Evolutionary conservation across 1,284 basidiomycete genomes (phyloP), one percentile per base, ranked within the genome.

Genomic region (Moesziomyces parantarcticus): DNA sequence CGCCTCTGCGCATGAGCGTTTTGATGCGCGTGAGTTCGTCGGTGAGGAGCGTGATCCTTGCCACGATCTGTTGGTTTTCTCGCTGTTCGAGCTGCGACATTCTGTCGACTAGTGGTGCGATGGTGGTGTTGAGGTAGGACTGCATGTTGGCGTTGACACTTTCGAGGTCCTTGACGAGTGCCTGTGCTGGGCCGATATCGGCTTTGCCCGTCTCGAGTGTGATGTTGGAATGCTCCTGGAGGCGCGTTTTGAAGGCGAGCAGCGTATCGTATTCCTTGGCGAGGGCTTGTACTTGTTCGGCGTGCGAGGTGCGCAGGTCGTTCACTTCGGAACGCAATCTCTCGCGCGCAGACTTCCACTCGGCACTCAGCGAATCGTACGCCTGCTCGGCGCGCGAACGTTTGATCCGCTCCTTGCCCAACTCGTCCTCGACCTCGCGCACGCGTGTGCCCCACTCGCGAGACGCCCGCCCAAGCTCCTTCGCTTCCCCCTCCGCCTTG

Each of bases 381-480:
- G 46, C 42, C 21, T 74, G 73, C 46, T 79, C 79, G 0, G 70
- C 76, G 7, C 70, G 49, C 14, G 59, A 59, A 29, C 61, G 42
- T 29, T 45, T 58, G 20, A 70, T 50, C 2, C 69, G 41, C 34
- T 82, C 80, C 39, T 82, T 77, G 2, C 76, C 70, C 22, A 78
- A 42, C 51, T 77, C 53, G 22, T 68, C 75, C 42, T 80, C 79
- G 3, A 80, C 74, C 25, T 71, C 61, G 5, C 79, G 50, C n/a
- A 80, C 74, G 21, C 79, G 43, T 9, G 79, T 72, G 2, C 79
- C 79, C 77, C 77, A 79, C 52, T 82, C 81, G 5, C 79, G 54
- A 7, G 49, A 44, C 26, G 73, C 65, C 20, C 78, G 55, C 11
- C 79, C 82, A 0, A 83, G 53, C 23, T 84, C 83, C 26, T 77